Conservation (phyloP, 768 basidiomycete species). For the Daedaleopsis sinensis region DNA sequence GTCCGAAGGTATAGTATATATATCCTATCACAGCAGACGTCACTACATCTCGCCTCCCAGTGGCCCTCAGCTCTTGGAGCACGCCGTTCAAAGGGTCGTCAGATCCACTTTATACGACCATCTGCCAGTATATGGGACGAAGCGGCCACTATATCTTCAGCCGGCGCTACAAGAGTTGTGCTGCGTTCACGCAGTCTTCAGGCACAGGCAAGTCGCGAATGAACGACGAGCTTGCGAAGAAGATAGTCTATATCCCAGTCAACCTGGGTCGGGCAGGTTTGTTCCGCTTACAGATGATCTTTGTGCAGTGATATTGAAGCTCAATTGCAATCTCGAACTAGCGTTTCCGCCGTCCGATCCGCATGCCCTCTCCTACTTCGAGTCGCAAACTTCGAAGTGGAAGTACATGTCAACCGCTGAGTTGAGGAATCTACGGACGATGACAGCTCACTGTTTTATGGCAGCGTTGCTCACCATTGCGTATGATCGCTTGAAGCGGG, state of each 20-base stretch:
- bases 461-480: background rate
- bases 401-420: too few relatives aligned
- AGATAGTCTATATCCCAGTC: background rate
- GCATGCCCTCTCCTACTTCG: background rate
- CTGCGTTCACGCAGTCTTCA: background rate
- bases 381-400: background rate
- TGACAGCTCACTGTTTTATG: background rate
- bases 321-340: background rate
- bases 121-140: background rate
- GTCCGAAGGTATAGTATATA: too few relatives aligned
- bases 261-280: background rate
- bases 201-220: background rate
- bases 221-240: background rate
- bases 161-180: background rate
- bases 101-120: background rate
- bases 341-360: background rate
- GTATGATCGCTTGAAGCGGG: background rate
- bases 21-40: too few relatives aligned
- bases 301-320: background rate
- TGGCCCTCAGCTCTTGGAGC: background rate
- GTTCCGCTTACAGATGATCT: background rate
- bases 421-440: background rate
- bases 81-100: background rate
- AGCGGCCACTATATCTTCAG: background rate
- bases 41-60: background rate